phyloP scores from a whole-genome alignment of 768 basidiomycete genomes.

The Lactifluus echinatus region DNA sequence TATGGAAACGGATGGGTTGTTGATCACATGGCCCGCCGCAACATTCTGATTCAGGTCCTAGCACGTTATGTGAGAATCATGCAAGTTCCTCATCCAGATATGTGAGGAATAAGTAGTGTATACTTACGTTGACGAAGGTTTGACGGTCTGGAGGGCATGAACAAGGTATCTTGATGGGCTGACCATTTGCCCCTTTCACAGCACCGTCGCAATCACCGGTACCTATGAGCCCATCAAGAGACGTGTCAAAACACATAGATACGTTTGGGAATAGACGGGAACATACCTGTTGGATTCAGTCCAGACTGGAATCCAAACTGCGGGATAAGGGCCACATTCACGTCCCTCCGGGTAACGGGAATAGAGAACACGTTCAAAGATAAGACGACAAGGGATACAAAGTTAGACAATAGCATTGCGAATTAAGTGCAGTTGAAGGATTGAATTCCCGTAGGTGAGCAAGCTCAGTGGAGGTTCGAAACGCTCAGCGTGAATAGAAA shows the following conservation, averaged over 20 bases:
- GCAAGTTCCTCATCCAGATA: background rate
- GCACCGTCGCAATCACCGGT: conserved; percentile 67
- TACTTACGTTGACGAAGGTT: conserved; percentile 40
- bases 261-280: too few species aligned
- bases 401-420: conserved; percentile 6
- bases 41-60: conserved; percentile 15
- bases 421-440: background rate
- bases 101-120: background rate
- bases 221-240: conserved; percentile 25
- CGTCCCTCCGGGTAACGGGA: conserved; percentile 9
- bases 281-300: conserved; percentile 50
- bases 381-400: conserved; percentile 5
- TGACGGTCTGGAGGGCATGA: conserved; percentile 50
- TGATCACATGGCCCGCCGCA: conserved; percentile 7
- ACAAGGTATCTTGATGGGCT: conserved; percentile 54
- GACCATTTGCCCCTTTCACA: conserved; percentile 45
- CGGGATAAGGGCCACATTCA: conserved; percentile 28
- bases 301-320: conserved; percentile 49
- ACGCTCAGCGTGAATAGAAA: conserved; percentile 10
- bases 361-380: background rate
- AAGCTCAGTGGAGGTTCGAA: background rate
- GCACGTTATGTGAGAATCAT: conserved; percentile 18
- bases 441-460: background rate
- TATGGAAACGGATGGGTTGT: conserved; percentile 21
- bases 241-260: background rate